Percentiles rank a stretch among this genome's conserved stretches.
Evolutionary conservation across 306 rosid genomes (phyloP).

Genomic region (Dalbergia cochinchinensis): DNA sequence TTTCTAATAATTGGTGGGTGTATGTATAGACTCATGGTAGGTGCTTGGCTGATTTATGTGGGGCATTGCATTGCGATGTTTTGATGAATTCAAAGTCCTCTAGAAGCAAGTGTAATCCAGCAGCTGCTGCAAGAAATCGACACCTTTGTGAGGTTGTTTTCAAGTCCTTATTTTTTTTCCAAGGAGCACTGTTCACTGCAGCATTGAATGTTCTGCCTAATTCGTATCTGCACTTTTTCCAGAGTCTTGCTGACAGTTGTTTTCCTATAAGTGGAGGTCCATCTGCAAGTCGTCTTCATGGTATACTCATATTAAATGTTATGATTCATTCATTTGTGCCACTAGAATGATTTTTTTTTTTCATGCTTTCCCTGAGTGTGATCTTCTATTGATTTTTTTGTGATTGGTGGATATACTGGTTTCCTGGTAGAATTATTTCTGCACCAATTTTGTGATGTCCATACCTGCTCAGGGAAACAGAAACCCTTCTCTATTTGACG

Average conservation of each 20-base stretch:
- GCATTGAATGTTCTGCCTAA: conserved; percentile 26
- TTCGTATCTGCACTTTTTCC: conserved; percentile 39
- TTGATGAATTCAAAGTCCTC: conserved; percentile 62
- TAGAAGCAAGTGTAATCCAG: conserved; percentile 84
- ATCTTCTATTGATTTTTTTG: conserved; percentile 32
- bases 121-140: conserved; percentile 80
- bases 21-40: conserved; percentile 69
- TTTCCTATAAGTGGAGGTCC: conserved; percentile 74
- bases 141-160: conserved; percentile 92
- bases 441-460: conserved; percentile 95
- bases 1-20: neutral
- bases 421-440: conserved; percentile 73
- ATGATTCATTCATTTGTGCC: conserved; percentile 8
- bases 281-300: conserved; percentile 85
- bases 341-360: neutral
- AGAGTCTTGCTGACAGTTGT: conserved; percentile 87
- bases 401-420: conserved; percentile 46
- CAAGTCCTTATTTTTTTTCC: neutral
- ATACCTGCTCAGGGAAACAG: conserved; percentile 78
- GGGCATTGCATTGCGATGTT: conserved; percentile 88
- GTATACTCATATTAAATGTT: conserved; percentile 48
- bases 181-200: conserved; percentile 15
- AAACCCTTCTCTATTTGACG: conserved; percentile 90
- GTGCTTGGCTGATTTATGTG: conserved; percentile 96
- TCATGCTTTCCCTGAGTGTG: neutral